These are phyloP conservation scores for Pseudevernia furfuracea DNA, from an alignment of 495 filamentous ascomycete genomes.

Conservation along the genomic window DNA sequence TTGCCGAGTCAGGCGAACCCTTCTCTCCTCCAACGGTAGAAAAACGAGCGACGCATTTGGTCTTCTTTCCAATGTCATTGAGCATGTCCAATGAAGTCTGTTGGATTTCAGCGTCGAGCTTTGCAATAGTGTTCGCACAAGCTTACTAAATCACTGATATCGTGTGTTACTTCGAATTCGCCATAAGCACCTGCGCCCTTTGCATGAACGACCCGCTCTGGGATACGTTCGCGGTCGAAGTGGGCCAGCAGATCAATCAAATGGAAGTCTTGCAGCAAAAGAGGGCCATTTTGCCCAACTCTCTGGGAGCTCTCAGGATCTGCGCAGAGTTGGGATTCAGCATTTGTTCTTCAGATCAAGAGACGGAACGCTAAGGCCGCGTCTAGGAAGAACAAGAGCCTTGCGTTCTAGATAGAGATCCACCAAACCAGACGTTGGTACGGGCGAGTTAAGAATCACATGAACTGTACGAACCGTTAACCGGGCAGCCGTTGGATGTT, in stretches of 20 bases:
- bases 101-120: not conserved
- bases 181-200: constrained; percentile 55
- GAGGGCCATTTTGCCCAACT: constrained; percentile 55
- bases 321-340: constrained; percentile 33
- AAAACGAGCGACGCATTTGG: constrained; percentile 50
- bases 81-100: constrained; percentile 41
- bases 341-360: not conserved
- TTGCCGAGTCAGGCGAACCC: constrained; percentile 56
- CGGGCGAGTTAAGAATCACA: not conserved
- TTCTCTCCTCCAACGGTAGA: constrained; percentile 59
- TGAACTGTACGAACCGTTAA: constrained; percentile 18
- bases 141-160: constrained; percentile 38
- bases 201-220: constrained; percentile 53
- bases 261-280: constrained; percentile 53
- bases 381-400: not conserved
- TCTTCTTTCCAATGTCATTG: constrained; percentile 54
- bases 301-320: constrained; percentile 52
- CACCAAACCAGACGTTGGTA: not conserved
- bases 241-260: constrained; percentile 42
- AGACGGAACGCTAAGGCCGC: not conserved
- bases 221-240: constrained; percentile 46
- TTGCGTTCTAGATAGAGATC: not conserved
- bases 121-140: not conserved
- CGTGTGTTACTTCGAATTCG: constrained; percentile 53
- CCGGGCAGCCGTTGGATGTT: constrained; percentile 52